These are phyloP conservation scores for Huiozyma sinensis DNA, from an alignment of 805 yeast genomes.

Conservation along the genomic window DNA sequence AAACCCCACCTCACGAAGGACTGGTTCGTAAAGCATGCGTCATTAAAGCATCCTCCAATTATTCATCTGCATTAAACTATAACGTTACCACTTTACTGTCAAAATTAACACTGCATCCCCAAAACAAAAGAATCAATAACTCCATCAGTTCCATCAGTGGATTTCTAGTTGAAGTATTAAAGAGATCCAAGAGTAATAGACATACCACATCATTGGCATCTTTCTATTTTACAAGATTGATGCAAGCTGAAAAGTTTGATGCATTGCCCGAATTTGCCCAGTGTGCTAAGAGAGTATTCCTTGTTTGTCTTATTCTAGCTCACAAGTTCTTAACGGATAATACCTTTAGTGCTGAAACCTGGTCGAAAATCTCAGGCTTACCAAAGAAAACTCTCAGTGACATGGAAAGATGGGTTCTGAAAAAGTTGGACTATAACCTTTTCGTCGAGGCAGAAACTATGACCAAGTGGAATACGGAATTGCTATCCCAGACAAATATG, in stretches of 20 bases:
- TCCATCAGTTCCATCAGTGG: slow-evolving; percentile 5
- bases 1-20: slow-evolving; percentile 12
- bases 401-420: slow-evolving; percentile 23
- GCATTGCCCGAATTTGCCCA: slow-evolving; percentile 16
- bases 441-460: slow-evolving; percentile 1
- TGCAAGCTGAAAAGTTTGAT: not conserved
- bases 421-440: slow-evolving; percentile 12
- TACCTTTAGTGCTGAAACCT: slow-evolving; percentile 19
- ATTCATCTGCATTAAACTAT: slow-evolving; percentile 1
- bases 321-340: slow-evolving; percentile 22
- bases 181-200: slow-evolving; percentile 18
- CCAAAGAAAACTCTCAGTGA: slow-evolving; percentile 8
- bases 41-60: not conserved
- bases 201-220: slow-evolving; percentile 11
- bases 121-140: slow-evolving; percentile 13
- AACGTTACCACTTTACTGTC: slow-evolving; percentile 12
- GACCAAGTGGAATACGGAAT: slow-evolving; percentile 1
- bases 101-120: slow-evolving; percentile 6
- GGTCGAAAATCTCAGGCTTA: slow-evolving; percentile 20
- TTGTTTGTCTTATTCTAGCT: slow-evolving; percentile 16
- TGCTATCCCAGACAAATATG: not conserved
- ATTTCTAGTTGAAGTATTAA: slow-evolving; percentile 16
- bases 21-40: not conserved
- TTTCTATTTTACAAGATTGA: slow-evolving; percentile 11
- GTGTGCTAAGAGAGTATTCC: slow-evolving; percentile 19